Evolutionary conservation across 164 flowering plant genomes (phyloP), one percentile per base, ranked within the genome.

Genomic region (Cinnamomum micranthum): DNA sequence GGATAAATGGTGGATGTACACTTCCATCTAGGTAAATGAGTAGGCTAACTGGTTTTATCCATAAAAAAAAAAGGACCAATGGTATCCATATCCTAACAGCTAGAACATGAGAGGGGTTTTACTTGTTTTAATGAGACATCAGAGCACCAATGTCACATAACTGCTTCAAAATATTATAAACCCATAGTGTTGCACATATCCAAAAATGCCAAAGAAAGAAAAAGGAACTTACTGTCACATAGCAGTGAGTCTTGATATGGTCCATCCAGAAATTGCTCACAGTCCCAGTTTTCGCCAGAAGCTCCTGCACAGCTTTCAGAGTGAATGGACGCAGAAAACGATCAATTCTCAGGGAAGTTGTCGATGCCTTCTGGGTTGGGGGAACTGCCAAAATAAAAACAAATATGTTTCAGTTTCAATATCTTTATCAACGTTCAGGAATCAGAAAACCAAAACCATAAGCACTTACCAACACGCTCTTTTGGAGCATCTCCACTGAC

Each of bases 211-310:
- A 31, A 69, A 35, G 58, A 50, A 20, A 64, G 23, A 66, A 69
- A 69, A 50, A 20, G 35, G 7, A 63, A 12, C 35, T 58, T 85
- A 95, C 99, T 23, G 89, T 85, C 28, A 95, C 95, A 84, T 87
- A 95, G 86, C 99, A 95, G 77, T 95, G 99, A n/a, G 98, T 95
- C 82, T 95, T 95, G 77, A 95, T 95, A 51, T 90, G 93, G 78
- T 95, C 99, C 99, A 95, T 95, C 99, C 99, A 95, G 87, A 95
- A 95, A 81, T 83, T 84, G 27, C 80, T 68, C 20, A 93, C 90
- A 64, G 73, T 82, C 9, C 98, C 99, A 31, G 96, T 93, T 87
- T 91, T 93, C 5, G 87, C 92, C 12, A 95, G 85, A 81, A 95
- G 95, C 63, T 95, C 99, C 80, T 95, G 97, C 27, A 95, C 97